Conservation (phyloP, 257 asterid species). For the Cordia subcordata region DNA sequence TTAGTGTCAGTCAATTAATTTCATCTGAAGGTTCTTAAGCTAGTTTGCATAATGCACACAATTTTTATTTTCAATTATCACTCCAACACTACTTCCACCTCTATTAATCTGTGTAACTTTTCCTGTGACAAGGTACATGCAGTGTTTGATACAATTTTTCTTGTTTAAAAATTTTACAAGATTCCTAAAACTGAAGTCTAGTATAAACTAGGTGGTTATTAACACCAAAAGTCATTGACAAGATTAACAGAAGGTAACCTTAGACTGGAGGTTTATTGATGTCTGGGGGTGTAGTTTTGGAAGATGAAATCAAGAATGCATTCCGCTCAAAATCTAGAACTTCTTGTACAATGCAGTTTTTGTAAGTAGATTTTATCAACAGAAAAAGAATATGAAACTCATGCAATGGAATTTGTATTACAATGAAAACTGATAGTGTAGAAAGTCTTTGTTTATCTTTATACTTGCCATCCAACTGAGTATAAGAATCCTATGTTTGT, state of each 20-base stretch:
- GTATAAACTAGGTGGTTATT: too few species aligned
- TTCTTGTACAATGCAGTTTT: not conserved
- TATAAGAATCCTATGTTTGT: not conserved
- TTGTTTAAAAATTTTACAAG: too few species aligned
- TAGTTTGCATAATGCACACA: not conserved
- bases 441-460: not conserved
- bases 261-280: not conserved
- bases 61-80: not conserved
- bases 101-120: too few species aligned
- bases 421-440: too few species aligned
- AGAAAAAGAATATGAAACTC: not conserved
- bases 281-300: not conserved
- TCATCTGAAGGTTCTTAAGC: not conserved
- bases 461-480: not conserved
- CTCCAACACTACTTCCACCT: too few species aligned
- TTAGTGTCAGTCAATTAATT: not conserved
- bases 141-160: too few species aligned
- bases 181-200: too few species aligned
- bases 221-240: not conserved
- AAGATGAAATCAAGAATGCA: not conserved
- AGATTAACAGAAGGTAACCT: not conserved
- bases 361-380: too few species aligned
- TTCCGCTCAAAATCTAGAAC: not conserved
- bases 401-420: not conserved
- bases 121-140: too few species aligned